These are phyloP conservation scores for Ensete glaucum DNA, from an alignment of 176 grass and related monocot species.

Conservation along the genomic window DNA sequence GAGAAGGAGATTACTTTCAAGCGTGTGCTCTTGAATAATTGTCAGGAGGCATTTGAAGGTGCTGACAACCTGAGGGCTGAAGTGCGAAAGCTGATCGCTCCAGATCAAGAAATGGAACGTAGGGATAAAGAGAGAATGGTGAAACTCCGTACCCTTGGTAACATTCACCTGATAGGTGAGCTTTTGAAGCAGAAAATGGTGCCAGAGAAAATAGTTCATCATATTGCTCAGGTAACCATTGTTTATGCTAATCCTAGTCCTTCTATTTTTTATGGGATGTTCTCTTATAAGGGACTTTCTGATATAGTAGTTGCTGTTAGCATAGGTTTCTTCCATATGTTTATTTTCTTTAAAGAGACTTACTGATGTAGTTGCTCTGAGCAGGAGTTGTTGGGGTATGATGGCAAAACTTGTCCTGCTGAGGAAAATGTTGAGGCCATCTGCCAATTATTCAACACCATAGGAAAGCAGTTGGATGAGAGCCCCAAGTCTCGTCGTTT, in stretches of 20 bases:
- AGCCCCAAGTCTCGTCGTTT: constrained; percentile 37
- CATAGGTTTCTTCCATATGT: no score
- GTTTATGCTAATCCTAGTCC: background rate
- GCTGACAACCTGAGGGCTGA: constrained; percentile 33
- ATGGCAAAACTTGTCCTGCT: constrained; percentile 36
- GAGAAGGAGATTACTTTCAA: constrained; percentile 51
- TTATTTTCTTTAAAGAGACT: background rate
- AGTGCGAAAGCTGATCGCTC: constrained; percentile 27
- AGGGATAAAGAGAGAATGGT: constrained; percentile 31
- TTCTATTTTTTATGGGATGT: background rate
- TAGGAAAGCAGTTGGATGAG: constrained; percentile 54
- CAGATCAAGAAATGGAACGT: constrained; percentile 46
- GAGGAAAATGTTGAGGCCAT: constrained; percentile 67
- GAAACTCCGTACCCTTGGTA: constrained; percentile 23
- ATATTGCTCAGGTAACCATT: constrained; percentile 21
- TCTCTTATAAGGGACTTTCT: no score
- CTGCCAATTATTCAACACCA: constrained; percentile 55
- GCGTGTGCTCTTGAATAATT: constrained; percentile 43
- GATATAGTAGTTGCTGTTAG: no score
- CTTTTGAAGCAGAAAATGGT: constrained; percentile 29
- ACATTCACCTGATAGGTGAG: constrained; percentile 27
- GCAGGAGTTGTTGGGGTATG: constrained; percentile 15
- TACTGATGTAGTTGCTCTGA: background rate
- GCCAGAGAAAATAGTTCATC: constrained; percentile 28
- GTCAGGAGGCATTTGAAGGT: constrained; percentile 53